A percentile compares a stretch with the other conserved stretches of the same genome.
These are phyloP conservation scores for Aspergillus panamensis DNA, from an alignment of 495 filamentous ascomycete genomes.

Conservation along the genomic window DNA sequence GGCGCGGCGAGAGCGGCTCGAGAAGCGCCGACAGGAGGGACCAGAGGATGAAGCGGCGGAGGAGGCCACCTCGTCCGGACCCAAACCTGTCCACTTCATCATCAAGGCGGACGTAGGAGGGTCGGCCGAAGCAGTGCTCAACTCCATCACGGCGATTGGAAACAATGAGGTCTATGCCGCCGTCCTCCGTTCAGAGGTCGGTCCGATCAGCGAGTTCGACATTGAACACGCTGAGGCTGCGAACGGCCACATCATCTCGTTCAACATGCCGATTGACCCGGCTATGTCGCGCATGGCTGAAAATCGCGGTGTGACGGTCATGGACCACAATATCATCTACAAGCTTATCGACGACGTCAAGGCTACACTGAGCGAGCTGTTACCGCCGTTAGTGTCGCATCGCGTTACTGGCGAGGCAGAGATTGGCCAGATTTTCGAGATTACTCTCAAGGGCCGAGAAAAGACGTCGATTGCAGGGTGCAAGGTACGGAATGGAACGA, in stretches of 20 bases:
- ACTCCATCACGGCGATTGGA: constrained; percentile 68
- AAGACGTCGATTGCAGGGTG: constrained; percentile 79
- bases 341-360: constrained; percentile 80
- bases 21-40: constrained; percentile 53
- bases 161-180: constrained; percentile 77
- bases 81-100: constrained; percentile 71
- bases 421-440: constrained; percentile 75
- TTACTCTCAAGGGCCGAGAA: constrained; percentile 67
- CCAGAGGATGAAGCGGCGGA: constrained; percentile 26
- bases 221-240: constrained; percentile 78
- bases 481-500: constrained; percentile 76
- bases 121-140: constrained; percentile 84
- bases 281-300: constrained; percentile 68
- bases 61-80: constrained; percentile 40
- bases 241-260: constrained; percentile 70
- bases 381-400: constrained; percentile 60
- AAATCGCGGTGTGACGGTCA: constrained; percentile 62
- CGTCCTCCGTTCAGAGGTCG: constrained; percentile 73
- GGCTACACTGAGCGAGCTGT: constrained; percentile 58
- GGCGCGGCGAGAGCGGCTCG: constrained; percentile 56
- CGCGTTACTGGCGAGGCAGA: constrained; percentile 87
- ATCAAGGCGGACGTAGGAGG: constrained; percentile 93
- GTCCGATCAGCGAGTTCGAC: constrained; percentile 79
- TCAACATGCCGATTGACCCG: constrained; percentile 72
- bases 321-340: constrained; percentile 93